Evolutionary conservation across 2,329 filamentous ascomycete genomes (phyloP), one percentile per base, ranked within the genome.

Genomic region (Neonectria punicea): DNA sequence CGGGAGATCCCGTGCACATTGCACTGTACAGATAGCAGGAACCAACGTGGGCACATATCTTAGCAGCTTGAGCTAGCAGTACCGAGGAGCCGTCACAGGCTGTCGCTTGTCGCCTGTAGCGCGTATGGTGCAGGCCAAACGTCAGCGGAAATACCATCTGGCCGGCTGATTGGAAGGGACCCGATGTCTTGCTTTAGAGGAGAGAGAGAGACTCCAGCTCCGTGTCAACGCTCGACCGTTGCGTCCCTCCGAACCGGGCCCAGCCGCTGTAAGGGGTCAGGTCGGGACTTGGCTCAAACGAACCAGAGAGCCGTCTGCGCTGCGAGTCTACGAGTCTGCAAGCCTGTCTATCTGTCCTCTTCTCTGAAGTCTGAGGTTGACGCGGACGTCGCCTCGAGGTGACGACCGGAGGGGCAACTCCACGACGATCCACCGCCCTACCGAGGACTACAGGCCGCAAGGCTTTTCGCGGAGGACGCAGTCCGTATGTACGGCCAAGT

Each of bases 151-250:
- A 32, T 32, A n/a, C 49, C 22, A 34, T 54, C 41, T 41, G 34
- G 43, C 20, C 25, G 50, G 43, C 34, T 64, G 5, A 64, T 64
- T 49, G 58, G 54, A 58, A 59, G 58, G 46, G 22, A 47, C 50
- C n/a, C 54, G 46, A 65, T 61, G 59, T 67, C 53, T 53, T 25
- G 25, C 25, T 25, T 66, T 69, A 58, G 46, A 65, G 41, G 28
- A 53, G 66, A 66, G 47, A 28, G 68, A 69, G 61, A 28, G 68
- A 69, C 60, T 50, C n/a, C 16, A 68, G 51, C 25, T 51, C 32
- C 58, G 46, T 53, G 49, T 49, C 22, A 65, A 71, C 66, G 61
- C 56, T 71, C 58, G 64, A 67, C 65, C 68, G 71, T 73, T 73
- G 67, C 61, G 64, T 60, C 53, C 56, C 46, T 25, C 59, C 57